These are phyloP conservation scores for Bromus sterilis DNA, from an alignment of 176 grass and related monocot species.

Conservation along the genomic window DNA sequence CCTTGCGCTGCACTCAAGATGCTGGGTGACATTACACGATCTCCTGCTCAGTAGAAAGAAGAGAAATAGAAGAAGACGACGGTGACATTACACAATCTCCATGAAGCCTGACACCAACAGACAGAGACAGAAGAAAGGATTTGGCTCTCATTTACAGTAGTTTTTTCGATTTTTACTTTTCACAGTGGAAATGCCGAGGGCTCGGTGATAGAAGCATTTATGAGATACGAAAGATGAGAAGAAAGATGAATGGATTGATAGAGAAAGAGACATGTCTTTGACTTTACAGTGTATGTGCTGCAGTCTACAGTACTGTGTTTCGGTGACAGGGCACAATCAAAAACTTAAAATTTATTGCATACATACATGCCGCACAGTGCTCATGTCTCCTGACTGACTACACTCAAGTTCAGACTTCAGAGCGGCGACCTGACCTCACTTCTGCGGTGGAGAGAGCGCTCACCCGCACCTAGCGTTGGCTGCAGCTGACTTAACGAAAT, in stretches of 20 bases:
- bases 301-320: conserved; percentile 2
- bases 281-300: background rate
- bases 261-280: background rate
- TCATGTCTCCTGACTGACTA: background rate
- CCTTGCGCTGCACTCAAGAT: conserved; percentile 86
- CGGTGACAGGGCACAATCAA: background rate
- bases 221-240: conserved; percentile 1
- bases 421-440: no score
- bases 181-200: background rate
- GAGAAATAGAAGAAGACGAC: conserved; percentile 14
- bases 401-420: background rate
- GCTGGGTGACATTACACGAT: conserved; percentile 61
- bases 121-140: background rate
- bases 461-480: no score
- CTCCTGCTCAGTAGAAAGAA: conserved; percentile 39
- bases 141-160: background rate
- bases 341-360: conserved; percentile 8
- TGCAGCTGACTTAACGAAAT: no score
- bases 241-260: background rate
- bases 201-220: conserved; percentile 4
- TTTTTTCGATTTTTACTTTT: background rate
- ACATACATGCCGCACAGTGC: background rate
- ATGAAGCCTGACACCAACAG: conserved; percentile 5
- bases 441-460: no score
- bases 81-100: background rate